phyloP scores from a whole-genome alignment of 805 yeast genomes.

The Ogataea nitratoaversa region DNA sequence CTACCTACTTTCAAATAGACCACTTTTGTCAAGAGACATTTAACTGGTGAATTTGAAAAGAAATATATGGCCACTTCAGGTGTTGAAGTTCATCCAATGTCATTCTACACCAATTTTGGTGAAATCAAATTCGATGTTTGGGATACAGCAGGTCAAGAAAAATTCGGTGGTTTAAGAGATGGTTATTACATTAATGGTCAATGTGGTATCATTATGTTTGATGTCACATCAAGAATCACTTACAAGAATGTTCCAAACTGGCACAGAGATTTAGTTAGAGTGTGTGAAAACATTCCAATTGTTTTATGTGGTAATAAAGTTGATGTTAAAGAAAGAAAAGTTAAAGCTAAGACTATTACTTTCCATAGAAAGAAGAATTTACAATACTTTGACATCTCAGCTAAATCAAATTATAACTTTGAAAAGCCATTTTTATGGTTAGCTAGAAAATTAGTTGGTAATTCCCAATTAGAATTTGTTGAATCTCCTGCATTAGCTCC shows the following conservation, averaged over 20 bases:
- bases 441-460: conserved; percentile 98
- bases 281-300: conserved; percentile 99
- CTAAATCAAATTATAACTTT: conserved; percentile 98
- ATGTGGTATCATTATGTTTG: conserved; percentile 99
- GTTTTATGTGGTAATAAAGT: conserved; percentile 99
- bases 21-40: conserved; percentile 98
- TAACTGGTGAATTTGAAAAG: conserved; percentile 99
- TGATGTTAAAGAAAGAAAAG: conserved; percentile 99
- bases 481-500: conserved; percentile 99
- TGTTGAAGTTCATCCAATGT: conserved; percentile 98
- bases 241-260: conserved; percentile 99
- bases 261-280: conserved; percentile 99
- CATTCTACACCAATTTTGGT: conserved; percentile 97
- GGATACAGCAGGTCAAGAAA: conserved; percentile 99
- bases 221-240: conserved; percentile 98
- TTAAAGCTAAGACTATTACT: conserved; percentile 98
- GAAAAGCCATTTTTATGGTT: conserved; percentile 99
- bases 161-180: conserved; percentile 99
- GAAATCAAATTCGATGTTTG: conserved; percentile 98
- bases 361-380: conserved; percentile 99
- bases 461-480: conserved; percentile 96
- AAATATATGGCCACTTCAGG: conserved; percentile 98
- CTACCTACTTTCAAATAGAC: conserved; percentile 44
- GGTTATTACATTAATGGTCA: conserved; percentile 99
- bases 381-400: conserved; percentile 99